Evolutionary conservation across 2,329 filamentous ascomycete genomes (phyloP).

Genomic region (Aspergillus clavatus): DNA sequence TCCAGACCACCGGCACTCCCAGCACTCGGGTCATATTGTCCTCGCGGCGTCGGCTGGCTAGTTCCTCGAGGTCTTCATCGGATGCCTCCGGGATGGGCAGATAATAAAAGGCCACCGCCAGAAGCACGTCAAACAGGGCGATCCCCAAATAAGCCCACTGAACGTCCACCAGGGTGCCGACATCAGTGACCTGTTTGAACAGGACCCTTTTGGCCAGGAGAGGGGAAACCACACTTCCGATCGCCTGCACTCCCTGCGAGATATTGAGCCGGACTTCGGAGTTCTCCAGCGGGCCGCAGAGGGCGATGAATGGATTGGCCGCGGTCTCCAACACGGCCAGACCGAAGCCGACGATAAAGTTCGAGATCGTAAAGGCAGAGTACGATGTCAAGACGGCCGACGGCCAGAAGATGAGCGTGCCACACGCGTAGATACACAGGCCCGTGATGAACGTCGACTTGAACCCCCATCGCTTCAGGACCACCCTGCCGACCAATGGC

Average conservation of each 20-base stretch:
- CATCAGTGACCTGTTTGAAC: conserved; percentile 47
- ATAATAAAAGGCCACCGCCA: conserved; percentile 58
- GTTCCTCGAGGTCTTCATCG: conserved; percentile 54
- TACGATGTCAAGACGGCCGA: conserved; percentile 60
- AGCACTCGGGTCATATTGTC: conserved; percentile 45
- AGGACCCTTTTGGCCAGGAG: conserved; percentile 56
- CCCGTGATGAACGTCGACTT: conserved; percentile 59
- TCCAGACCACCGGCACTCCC: conserved; percentile 50
- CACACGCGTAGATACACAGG: conserved; percentile 58
- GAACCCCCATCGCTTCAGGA: conserved; percentile 58
- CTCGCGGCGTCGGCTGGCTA: conserved; percentile 48
- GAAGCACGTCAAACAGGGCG: conserved; percentile 54
- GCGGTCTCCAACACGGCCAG: conserved; percentile 57
- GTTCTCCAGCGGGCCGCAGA: conserved; percentile 58
- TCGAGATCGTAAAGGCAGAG: conserved; percentile 56
- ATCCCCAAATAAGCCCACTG: conserved; percentile 64
- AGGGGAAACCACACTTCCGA: conserved; percentile 56
- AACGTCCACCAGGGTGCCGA: conserved; percentile 53
- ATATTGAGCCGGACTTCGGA: conserved; percentile 57
- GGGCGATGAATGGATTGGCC: conserved; percentile 58
- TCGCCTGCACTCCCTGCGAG: conserved; percentile 58
- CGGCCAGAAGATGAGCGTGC: conserved; percentile 60
- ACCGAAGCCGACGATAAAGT: conserved; percentile 58
- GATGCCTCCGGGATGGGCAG: conserved; percentile 59
- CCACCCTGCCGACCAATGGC: conserved; percentile 49